A percentile compares a stretch with the other conserved stretches of the same genome.
These are phyloP conservation scores for Anthracocystis walkeri DNA, from an alignment of 1,284 basidiomycete species.

Conservation along the genomic window DNA sequence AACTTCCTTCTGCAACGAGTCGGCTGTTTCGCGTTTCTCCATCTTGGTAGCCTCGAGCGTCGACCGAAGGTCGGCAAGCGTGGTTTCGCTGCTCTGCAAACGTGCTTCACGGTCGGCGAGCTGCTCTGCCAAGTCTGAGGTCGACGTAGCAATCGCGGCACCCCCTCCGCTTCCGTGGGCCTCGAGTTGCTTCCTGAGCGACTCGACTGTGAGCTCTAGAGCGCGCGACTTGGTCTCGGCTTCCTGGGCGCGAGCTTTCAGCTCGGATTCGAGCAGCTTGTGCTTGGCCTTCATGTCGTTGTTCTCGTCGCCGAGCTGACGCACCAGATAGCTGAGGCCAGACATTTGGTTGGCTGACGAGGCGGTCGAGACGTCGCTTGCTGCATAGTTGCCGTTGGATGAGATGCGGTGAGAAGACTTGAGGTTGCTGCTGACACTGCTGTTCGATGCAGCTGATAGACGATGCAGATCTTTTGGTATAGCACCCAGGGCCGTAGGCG, in stretches of 20 bases:
- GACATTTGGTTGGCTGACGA: constrained; percentile 74
- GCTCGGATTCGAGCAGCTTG: constrained; percentile 75
- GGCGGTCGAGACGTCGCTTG: constrained; percentile 74
- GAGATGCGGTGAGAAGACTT: constrained; percentile 66
- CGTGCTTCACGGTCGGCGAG: constrained; percentile 49
- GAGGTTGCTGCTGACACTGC: constrained; percentile 26
- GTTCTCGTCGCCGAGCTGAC: constrained; percentile 86
- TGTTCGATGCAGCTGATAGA: constrained; percentile 20
- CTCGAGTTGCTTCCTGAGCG: constrained; percentile 75
- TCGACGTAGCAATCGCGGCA: constrained; percentile 67
- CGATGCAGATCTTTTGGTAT: constrained; percentile 59
- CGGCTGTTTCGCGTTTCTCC: constrained; percentile 54
- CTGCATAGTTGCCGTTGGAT: constrained; percentile 71
- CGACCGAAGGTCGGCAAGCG: constrained; percentile 56
- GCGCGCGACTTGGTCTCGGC: constrained; percentile 80
- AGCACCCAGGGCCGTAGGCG: neutral
- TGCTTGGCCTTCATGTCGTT: constrained; percentile 76
- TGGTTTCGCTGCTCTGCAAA: constrained; percentile 73
- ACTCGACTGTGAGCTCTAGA: constrained; percentile 81
- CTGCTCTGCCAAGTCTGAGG: constrained; percentile 54
- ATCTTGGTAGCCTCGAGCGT: constrained; percentile 63
- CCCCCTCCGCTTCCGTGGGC: constrained; percentile 54
- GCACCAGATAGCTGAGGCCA: constrained; percentile 79
- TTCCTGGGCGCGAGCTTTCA: constrained; percentile 79
- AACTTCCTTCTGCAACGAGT: constrained; percentile 56